Base-by-base conservation (phyloP, 768 basidiomycete genomes). In the Phlebiopsis gigantea region DNA sequence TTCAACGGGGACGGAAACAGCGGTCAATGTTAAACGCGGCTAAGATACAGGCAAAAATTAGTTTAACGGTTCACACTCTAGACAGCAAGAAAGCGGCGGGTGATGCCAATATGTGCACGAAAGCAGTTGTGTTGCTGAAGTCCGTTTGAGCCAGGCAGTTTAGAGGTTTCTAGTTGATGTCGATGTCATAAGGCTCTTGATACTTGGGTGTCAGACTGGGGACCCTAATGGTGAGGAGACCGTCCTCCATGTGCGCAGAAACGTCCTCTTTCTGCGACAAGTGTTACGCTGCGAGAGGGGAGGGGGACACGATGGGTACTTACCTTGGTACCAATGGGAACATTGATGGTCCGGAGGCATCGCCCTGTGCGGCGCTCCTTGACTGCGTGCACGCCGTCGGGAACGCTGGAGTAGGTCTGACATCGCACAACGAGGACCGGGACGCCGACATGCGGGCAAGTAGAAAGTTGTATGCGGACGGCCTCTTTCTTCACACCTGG, bases 401-500 rank as follows among this genome's bases (percentile, higher is more conserved):
- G 68, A 58, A 84, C 74, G 24, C 69, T 69, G 10, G 82, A 71
- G 34, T 69, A 62, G 46, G 69, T 71, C 61, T 68, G 65, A 39
- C 84, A 87, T 21, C 72, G 67, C 53, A 90, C 75, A 48, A 75
- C 77, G 62, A 90, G 71, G 63, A 85, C 83, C 64, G 77, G 84
- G 59, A 81, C 77, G 59, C 81, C 76, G 61, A 82, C 88, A 73
- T 81, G 79, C 55, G 75, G 67, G 65, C 82, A 83, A 59, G 79
- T 83, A 49, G 79, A 78, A 55, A 90, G 76, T 49, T 75, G 77
- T 70, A 89, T 74, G 58, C 70, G 77, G 52, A 90, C 62, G 63
- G 87, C 82, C 59, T 68, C 68, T 59, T 74, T 79, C 65, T 77
- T 78, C 66, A 88, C 73, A 43, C 88, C 88, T 3, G 88, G 88